These are phyloP conservation scores for Excoecaria cochinchinensis DNA, from an alignment of 345 rosid species.

Conservation along the genomic window DNA sequence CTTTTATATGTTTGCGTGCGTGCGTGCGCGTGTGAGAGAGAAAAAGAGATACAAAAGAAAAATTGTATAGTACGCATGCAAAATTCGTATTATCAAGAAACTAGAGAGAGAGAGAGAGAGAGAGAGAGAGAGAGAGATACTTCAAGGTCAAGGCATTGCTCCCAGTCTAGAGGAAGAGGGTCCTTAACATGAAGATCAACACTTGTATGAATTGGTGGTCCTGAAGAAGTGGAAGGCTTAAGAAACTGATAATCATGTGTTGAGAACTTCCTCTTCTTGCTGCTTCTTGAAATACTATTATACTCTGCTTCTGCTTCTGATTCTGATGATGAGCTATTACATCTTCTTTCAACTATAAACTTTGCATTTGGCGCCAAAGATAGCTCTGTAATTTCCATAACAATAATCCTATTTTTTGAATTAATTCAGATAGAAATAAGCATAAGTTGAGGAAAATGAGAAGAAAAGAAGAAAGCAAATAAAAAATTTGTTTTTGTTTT, in stretches of 20 bases:
- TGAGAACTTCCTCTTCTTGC: constrained; percentile 41
- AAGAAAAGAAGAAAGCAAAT: not conserved
- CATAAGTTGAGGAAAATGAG: not conserved
- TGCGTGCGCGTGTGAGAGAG: no score
- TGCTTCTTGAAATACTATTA: constrained; percentile 18
- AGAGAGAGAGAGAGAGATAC: constrained; percentile 24
- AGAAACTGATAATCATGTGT: constrained; percentile 13
- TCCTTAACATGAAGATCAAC: constrained; percentile 43
- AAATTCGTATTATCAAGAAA: not conserved
- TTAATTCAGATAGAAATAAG: not conserved
- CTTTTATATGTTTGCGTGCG: no score
- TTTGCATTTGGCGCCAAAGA: constrained; percentile 34
- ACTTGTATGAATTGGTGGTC: constrained; percentile 25
- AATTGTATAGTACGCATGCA: no score
- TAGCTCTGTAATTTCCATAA: constrained; percentile 47
- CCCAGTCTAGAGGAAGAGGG: constrained; percentile 51
- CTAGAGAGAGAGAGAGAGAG: not conserved
- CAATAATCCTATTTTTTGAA: not conserved
- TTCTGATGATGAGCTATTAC: constrained; percentile 33
- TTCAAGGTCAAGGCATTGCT: constrained; percentile 53
- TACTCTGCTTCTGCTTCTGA: no score
- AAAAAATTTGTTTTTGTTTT: not conserved
- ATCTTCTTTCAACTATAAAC: constrained; percentile 16
- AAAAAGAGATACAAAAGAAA: no score
- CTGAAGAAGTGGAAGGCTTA: no score